Percentiles rank a stretch among this genome's conserved stretches.
These are phyloP conservation scores for Russula olivacea DNA, from an alignment of 768 basidiomycete genomes.

Conservation along the genomic window DNA sequence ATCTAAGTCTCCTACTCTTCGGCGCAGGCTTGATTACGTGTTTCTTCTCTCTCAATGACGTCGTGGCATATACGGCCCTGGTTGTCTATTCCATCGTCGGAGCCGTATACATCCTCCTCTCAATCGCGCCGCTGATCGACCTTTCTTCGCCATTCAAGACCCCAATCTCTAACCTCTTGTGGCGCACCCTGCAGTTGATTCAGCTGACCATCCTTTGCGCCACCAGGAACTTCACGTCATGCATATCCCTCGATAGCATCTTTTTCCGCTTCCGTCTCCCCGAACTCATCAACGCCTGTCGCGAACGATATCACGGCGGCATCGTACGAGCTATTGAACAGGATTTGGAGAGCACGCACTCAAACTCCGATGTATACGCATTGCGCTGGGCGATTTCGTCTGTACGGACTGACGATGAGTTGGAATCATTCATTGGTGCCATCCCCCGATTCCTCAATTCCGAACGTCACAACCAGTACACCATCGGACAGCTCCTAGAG, in stretches of 20 bases:
- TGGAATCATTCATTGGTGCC: too few species aligned
- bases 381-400: slow-evolving; percentile 11
- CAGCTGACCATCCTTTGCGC: too few species aligned
- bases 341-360: neutral
- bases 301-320: slow-evolving; percentile 13
- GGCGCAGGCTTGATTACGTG: slow-evolving; percentile 16
- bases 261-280: neutral
- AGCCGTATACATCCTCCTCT: slow-evolving; percentile 5
- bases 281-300: neutral
- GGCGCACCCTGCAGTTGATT: slow-evolving; percentile 3
- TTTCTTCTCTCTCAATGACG: slow-evolving; percentile 14
- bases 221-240: neutral
- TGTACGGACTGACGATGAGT: neutral
- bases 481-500: slow-evolving; percentile 17
- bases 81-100: neutral
- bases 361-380: slow-evolving; percentile 7
- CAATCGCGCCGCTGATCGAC: slow-evolving; percentile 16
- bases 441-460: too few species aligned
- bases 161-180: slow-evolving; percentile 14
- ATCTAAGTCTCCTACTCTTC: slow-evolving; percentile 21
- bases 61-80: slow-evolving; percentile 13
- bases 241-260: neutral
- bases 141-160: slow-evolving; percentile 22
- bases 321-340: slow-evolving; percentile 10
- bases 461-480: neutral